Evolutionary conservation across 2,329 filamentous ascomycete species (phyloP), one percentile per base, ranked within the genome.

Genomic region (Lachnellula arida): DNA sequence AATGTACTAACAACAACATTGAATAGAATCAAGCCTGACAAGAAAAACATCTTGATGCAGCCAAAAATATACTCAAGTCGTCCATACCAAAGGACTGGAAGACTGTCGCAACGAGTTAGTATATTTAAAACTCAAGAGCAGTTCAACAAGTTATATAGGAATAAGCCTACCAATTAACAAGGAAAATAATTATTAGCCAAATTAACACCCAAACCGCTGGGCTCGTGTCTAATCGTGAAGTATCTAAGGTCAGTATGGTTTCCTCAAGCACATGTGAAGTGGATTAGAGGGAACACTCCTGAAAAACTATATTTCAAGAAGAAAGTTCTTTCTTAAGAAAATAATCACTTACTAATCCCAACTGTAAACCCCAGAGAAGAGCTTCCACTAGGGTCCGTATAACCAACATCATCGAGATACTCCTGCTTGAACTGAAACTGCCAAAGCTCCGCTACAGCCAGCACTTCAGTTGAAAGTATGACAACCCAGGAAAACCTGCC

Each of bases 11-110:
- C 59, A 15, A 74, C 66, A n/a, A 75, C 65, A 58, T 76, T 76
- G 53, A 83, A 68, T 53, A 78, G 75, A 66, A 84, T 78, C 47
- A 85, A 74, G 15, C 79, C 80, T 14, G 80, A 66, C 60, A 85
- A 81, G 59, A 79, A 79, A 57, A 82, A 73, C 40, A 86, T 74
- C 72, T 86, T 86, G 70, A 85, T 75, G 53, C 76, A 78, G 46
- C 81, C 79, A 61, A 85, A 84, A 74, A 79, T 80, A 65, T 85
- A 85, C 65, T 85, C 82, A 46, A 81, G 76, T 67, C 85, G 81
- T 44, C 82, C 82, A 64, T 82, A 85, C 32, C 54, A 58, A 17
- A 60, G 60, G 9, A 74, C 72, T 3, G 71, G 72, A 39, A 74
- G 63, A 35, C 71, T 32, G 3, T 12, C 9, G 2, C 9, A 32